Conservation (phyloP, 2,329 filamentous ascomycete genomes). For the Pseudogymnoascus sp. region DNA sequence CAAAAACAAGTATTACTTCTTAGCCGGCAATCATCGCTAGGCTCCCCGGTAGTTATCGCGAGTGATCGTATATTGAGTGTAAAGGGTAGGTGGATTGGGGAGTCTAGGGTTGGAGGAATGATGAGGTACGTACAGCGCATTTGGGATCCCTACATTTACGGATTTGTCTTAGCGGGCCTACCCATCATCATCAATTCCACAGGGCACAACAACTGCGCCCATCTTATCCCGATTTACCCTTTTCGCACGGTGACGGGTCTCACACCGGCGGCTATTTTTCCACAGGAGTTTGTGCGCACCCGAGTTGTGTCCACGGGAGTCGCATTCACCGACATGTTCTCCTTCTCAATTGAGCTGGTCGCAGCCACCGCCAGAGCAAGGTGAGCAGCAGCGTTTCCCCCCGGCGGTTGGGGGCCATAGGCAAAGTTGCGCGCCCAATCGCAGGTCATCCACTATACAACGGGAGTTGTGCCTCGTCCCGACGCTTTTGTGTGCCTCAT, state of each 20-base stretch:
- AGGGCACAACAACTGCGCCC: not conserved
- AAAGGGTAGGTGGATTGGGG: not conserved
- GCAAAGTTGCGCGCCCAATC: not conserved
- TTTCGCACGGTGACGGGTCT: not conserved
- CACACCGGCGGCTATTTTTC: not conserved
- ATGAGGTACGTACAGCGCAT: slow-evolving; percentile 1
- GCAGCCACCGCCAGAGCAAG: not conserved
- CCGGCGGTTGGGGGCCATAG: slow-evolving; percentile 5
- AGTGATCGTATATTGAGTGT: not conserved
- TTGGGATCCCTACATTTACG: not conserved
- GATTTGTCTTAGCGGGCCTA: not conserved
- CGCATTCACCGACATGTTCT: not conserved
- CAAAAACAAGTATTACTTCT: not conserved
- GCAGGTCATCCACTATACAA: not conserved
- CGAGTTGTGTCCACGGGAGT: not conserved
- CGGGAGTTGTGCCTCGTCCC: not conserved
- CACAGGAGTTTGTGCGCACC: not conserved
- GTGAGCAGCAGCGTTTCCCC: not conserved
- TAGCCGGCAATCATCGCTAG: not conserved
- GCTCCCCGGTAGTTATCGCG: not conserved
- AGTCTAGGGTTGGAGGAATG: not conserved
- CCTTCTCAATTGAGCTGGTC: not conserved
- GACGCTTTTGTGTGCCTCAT: not conserved
- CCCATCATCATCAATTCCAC: not conserved
- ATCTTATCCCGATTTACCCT: not conserved